Conservation (phyloP, 108 stramenopile species). For the Cyclotella kingstonii region DNA sequence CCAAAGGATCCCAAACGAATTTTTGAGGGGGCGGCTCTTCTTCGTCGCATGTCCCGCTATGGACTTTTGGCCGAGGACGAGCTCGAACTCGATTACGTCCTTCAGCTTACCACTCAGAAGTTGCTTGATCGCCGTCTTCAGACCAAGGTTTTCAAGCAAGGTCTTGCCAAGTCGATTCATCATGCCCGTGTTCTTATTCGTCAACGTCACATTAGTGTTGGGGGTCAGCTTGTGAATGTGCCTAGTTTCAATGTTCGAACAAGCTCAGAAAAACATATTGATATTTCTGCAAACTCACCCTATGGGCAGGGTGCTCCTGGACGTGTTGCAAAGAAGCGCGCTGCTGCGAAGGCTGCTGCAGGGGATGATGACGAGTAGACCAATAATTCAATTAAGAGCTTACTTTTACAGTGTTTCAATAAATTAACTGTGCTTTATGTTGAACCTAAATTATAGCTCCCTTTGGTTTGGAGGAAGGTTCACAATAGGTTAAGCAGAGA, state of each 20-base stretch:
- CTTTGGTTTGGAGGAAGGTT: too few relatives aligned
- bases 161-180: conserved; percentile 98
- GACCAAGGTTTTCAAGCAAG: conserved; percentile 98
- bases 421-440: neutral
- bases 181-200: conserved; percentile 99
- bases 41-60: conserved; percentile 96
- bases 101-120: conserved; percentile 98
- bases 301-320: conserved; percentile 98
- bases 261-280: conserved; percentile 98
- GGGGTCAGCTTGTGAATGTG: conserved; percentile 96
- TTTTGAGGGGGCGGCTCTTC: conserved; percentile 98
- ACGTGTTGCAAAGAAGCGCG: conserved; percentile 95
- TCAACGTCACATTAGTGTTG: conserved; percentile 99
- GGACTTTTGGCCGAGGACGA: conserved; percentile 97
- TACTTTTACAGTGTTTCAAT: conserved; percentile 2
- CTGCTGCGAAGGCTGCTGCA: conserved; percentile 90
- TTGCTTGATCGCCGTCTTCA: conserved; percentile 97
- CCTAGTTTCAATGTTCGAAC: conserved; percentile 98
- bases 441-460: too few relatives aligned
- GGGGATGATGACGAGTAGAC: conserved; percentile 88
- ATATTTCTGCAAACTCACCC: conserved; percentile 94
- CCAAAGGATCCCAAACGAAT: conserved; percentile 96
- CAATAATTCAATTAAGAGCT: conserved; percentile 2
- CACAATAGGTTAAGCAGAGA: too few relatives aligned
- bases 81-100: conserved; percentile 94